phyloP scores from a whole-genome alignment of 257 asterid species.

The Asclepias syriaca region DNA sequence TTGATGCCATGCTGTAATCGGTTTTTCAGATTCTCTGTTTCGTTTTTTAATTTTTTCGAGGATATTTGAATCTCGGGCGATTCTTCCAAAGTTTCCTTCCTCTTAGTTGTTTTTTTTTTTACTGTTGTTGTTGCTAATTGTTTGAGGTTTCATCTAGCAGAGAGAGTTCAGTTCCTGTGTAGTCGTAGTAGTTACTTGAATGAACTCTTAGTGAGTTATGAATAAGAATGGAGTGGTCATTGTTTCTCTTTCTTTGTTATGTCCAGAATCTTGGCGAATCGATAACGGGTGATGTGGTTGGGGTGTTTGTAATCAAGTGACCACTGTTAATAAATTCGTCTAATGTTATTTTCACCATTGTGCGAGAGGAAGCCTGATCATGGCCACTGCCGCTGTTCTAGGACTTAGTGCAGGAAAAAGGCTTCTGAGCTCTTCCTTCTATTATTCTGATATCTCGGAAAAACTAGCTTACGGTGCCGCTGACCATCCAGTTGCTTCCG shows the following conservation, averaged over 20 bases:
- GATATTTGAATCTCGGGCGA: background rate
- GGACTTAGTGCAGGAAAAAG: conserved; percentile 75
- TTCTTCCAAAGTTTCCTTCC: background rate
- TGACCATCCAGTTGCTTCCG: conserved; percentile 29
- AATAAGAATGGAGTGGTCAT: background rate
- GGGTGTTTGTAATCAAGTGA: conserved; percentile 18
- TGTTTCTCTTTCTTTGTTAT: background rate
- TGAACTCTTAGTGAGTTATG: no score
- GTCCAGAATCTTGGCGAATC: background rate
- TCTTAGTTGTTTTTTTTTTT: background rate
- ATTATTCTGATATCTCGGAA: conserved; percentile 55
- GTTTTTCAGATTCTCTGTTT: background rate
- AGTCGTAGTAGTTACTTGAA: background rate
- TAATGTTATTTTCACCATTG: conserved; percentile 30
- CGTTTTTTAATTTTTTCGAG: background rate
- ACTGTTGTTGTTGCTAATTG: no score
- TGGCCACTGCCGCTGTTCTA: conserved; percentile 73
- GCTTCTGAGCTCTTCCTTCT: conserved; percentile 48
- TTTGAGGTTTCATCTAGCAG: background rate
- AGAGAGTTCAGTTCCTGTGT: background rate
- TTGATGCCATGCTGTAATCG: background rate
- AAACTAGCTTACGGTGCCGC: conserved; percentile 31
- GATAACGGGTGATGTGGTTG: conserved; percentile 7
- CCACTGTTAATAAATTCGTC: conserved; percentile 19
- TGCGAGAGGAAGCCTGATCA: conserved; percentile 29